Base-by-base conservation (phyloP, 768 basidiomycete species). In the Collybiopsis luxurians region DNA sequence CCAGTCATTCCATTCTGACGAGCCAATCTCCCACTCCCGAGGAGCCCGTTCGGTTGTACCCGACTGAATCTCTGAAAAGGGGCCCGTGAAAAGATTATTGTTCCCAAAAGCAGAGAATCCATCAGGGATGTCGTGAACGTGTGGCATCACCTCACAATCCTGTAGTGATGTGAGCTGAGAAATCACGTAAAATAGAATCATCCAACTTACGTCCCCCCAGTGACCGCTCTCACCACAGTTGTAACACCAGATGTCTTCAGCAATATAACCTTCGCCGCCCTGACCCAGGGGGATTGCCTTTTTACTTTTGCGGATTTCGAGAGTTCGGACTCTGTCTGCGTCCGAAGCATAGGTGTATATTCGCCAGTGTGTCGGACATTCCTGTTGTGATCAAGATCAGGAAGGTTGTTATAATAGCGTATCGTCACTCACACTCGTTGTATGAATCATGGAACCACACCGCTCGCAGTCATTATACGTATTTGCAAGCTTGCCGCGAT, bases 291-390 rank as follows among this genome's bases (percentile, higher is more conserved):
- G 64, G 5, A 85, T 65, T 3, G 72, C 66, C 42, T 74, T 78
- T 65, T 79, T 87, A 26, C 73, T 66, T 58, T 79, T 76, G 28
- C 89, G 82, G 19, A 58, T 62, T 17, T 67, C 64, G 2, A 87
- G 67, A 40, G 78, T 79, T 5, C 63, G 58, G 11, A 68, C 64
- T 28, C 81, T 81, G 43, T 82, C 84, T 11, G 77, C 75, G 15
- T 82, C 81, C 2, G 76, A 72, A 27, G 88, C 75, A 60, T 92
- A 92, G 38, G 85, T 80, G 61, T 93, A 93, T 61, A 90, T 72
- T 39, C 91, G 79, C 91, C 91, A 93, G 59, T 87, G 73, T 2
- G 86, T 88, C 6, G 90, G 89, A 61, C 91, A 93, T 79, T 92
- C 89, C 90, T 93, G 58, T 27, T 44, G 12, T n/a, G n/a, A n/a